phyloP scores from a whole-genome alignment of 1,284 basidiomycete species.

The Filobasidium uniguttulatum region DNA sequence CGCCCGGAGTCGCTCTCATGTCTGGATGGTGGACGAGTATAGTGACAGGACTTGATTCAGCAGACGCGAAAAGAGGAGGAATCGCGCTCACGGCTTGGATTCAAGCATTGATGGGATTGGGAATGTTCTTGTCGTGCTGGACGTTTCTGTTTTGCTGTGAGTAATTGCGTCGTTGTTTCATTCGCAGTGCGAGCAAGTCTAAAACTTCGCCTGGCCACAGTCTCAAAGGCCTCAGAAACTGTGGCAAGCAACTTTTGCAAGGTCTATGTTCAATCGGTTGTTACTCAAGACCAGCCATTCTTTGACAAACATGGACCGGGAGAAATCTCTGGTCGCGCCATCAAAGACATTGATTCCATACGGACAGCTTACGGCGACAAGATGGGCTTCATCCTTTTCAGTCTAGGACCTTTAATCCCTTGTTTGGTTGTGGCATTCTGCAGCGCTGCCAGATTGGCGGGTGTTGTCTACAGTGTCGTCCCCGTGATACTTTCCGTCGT shows the following conservation, averaged over 20 bases:
- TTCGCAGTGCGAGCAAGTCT: background rate
- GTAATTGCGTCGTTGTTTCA: slow-evolving; percentile 2
- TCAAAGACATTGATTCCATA: slow-evolving; percentile 55
- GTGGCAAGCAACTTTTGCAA: slow-evolving; percentile 30
- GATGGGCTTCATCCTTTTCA: slow-evolving; percentile 43
- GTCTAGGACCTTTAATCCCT: slow-evolving; percentile 48
- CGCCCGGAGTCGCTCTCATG: slow-evolving; percentile 21
- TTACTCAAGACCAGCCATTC: slow-evolving; percentile 47
- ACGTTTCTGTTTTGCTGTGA: slow-evolving; percentile 26
- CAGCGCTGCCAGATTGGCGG: slow-evolving; percentile 46
- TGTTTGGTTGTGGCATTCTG: slow-evolving; percentile 39
- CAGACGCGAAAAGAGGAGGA: slow-evolving; percentile 15
- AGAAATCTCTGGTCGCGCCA: slow-evolving; percentile 86
- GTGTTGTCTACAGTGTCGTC: slow-evolving; percentile 72
- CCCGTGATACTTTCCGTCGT: slow-evolving; percentile 75
- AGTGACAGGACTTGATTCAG: slow-evolving; percentile 16
- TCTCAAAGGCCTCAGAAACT: slow-evolving; percentile 28
- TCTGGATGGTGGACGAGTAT: slow-evolving; percentile 20
- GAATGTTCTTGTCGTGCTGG: slow-evolving; percentile 23
- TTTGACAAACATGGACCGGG: slow-evolving; percentile 93
- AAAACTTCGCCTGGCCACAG: too few species aligned
- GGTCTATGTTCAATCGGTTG: slow-evolving; percentile 35
- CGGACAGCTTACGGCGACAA: slow-evolving; percentile 84
- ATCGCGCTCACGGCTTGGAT: slow-evolving; percentile 27
- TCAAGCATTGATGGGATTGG: slow-evolving; percentile 28